Evolutionary conservation across 768 basidiomycete genomes (phyloP), one percentile per base, ranked within the genome.

Genomic region (Steccherinum ochraceum): DNA sequence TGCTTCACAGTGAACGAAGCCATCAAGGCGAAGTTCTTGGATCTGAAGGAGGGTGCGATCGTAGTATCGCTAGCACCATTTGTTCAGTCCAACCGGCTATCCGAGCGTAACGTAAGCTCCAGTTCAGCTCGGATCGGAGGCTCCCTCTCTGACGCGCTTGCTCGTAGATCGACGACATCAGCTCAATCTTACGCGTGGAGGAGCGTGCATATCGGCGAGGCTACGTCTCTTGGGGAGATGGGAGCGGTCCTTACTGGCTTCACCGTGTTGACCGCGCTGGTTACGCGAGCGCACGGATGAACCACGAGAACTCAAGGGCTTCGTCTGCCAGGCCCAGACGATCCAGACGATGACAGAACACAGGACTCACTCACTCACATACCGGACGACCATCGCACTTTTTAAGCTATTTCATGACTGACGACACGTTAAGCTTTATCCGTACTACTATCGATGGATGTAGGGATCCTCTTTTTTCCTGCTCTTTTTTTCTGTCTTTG

Each of bases 21-120:
- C 1, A 70, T 99, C 13, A 77, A 88, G 42, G 84, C 88, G 24
- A 87, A 92, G 61, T 98, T 98, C 68, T 72, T 99, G 49, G 96
- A 99, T 62, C 72, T 98, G 53, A 96, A 93, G 62, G 91, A 95
- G 52, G 90, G 91, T 18, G 92, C 93, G 0, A 84, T 84, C 45
- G 88, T 99, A 44, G 80, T 98, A 30, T 93, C 90, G 18, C 70
- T 99, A 16, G 82, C 86, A 52, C 91, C 93, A 1, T 96, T 91
- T 55, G 84, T 93, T 50, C 66, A 70, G 20, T 73, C 85, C 57
- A 86, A 84, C 40, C 81, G 89, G 30, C 73, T 96, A 51, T 91
- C 88, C 0, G 85, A 92, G 58, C 85, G 88, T 42, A 95, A 93
- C 57, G 86, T 89, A 49, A 83, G 64, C 44, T 27, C 26, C 21